phyloP scores from a whole-genome alignment of 306 rosid genomes.

The Castanea mollissima region DNA sequence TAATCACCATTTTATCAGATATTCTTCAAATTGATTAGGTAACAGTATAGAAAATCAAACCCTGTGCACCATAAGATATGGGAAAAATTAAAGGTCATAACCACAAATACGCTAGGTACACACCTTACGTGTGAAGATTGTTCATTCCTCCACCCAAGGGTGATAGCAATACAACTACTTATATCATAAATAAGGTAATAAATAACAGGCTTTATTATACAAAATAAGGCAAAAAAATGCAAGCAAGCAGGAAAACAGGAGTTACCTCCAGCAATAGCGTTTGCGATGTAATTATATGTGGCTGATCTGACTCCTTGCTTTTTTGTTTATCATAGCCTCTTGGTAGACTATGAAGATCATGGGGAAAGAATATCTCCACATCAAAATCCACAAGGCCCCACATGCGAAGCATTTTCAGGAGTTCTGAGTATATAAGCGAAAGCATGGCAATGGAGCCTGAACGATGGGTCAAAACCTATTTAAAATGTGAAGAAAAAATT shows the following conservation, averaged over 20 bases:
- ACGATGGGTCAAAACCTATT: slow-evolving; percentile 92
- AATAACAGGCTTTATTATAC: background rate
- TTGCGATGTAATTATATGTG: slow-evolving; percentile 79
- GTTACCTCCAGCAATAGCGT: slow-evolving; percentile 72
- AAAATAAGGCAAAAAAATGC: background rate
- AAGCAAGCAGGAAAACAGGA: slow-evolving; percentile 4
- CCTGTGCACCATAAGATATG: too few species aligned
- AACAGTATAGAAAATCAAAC: too few species aligned
- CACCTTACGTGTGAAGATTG: too few species aligned
- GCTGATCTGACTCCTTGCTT: slow-evolving; percentile 87
- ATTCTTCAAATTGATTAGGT: too few species aligned
- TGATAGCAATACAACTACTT: background rate
- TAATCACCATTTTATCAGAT: too few species aligned
- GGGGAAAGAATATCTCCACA: slow-evolving; percentile 87
- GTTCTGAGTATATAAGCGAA: slow-evolving; percentile 77
- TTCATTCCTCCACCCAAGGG: too few species aligned
- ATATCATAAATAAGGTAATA: background rate
- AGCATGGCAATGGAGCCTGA: slow-evolving; percentile 78
- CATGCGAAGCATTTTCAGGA: slow-evolving; percentile 85
- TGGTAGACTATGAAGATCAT: slow-evolving; percentile 61
- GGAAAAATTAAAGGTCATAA: too few species aligned
- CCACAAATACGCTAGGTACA: too few species aligned
- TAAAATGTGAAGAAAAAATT: slow-evolving; percentile 26
- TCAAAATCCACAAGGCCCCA: slow-evolving; percentile 95
- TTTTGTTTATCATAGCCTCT: slow-evolving; percentile 78